Conservation (phyloP, 1,284 basidiomycete genomes). For the Ustilago sp. region DNA sequence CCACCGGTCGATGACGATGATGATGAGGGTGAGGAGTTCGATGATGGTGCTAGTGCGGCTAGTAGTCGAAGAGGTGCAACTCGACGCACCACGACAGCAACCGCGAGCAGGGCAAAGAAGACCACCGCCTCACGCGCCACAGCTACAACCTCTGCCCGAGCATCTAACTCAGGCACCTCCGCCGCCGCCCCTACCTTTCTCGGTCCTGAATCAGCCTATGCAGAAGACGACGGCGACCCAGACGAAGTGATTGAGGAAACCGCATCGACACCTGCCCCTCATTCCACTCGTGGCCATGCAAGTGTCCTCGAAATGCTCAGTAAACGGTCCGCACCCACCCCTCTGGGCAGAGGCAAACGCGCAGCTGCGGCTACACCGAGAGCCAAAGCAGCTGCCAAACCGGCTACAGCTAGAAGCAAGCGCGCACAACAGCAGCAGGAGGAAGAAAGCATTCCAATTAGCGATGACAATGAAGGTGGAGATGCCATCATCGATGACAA, state of each 20-base stretch:
- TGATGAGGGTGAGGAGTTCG: conserved; percentile 18
- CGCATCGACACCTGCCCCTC: conserved; percentile 21
- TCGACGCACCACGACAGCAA: conserved; percentile 6
- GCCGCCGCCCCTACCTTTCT: conserved; percentile 33
- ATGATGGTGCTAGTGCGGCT: conserved; percentile 18
- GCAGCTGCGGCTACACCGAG: conserved; percentile 2
- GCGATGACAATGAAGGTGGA: conserved; percentile 14
- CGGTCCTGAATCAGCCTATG: conserved; percentile 38
- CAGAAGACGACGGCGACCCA: conserved; percentile 32
- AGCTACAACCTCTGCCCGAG: not conserved
- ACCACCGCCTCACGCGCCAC: conserved; percentile 8
- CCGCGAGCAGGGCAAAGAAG: conserved; percentile 7
- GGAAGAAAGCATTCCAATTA: conserved; percentile 45
- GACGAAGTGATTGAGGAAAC: conserved; percentile 29
- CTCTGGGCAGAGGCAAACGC: conserved; percentile 1
- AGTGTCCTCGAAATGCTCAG: conserved; percentile 41
- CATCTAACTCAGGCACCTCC: conserved; percentile 7
- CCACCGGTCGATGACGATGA: conserved; percentile 17
- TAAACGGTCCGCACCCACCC: conserved; percentile 9
- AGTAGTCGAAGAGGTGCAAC: conserved; percentile 16
- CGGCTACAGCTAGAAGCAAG: not conserved
- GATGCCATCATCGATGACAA: conserved; percentile 29
- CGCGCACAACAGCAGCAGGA: conserved; percentile 8
- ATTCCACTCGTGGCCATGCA: conserved; percentile 18
- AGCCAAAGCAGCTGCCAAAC: conserved; percentile 2